Evolutionary conservation across 2,329 filamentous ascomycete species (phyloP).

Genomic region (Pseudogymnoascus sp.): DNA sequence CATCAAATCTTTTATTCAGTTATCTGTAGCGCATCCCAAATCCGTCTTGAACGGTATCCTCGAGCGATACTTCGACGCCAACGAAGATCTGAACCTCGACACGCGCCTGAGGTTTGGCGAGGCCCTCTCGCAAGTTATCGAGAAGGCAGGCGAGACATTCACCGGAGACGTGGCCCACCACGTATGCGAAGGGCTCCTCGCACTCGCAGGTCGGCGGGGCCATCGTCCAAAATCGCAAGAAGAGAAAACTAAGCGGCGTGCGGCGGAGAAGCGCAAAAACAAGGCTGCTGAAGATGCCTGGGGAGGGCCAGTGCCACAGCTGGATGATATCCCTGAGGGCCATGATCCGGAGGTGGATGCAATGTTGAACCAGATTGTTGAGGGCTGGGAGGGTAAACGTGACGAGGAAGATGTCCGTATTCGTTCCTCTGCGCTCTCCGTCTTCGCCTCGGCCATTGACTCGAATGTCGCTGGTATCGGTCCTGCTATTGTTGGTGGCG

Average conservation of each 20-base stretch:
- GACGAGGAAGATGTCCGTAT: slow-evolving; percentile 63
- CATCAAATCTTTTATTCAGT: slow-evolving; percentile 51
- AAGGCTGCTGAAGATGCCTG: slow-evolving; percentile 45
- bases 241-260: slow-evolving; percentile 44
- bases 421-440: slow-evolving; percentile 58
- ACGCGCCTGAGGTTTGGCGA: slow-evolving; percentile 61
- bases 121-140: slow-evolving; percentile 54
- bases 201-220: slow-evolving; percentile 54
- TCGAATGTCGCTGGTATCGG: slow-evolving; percentile 49
- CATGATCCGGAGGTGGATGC: slow-evolving; percentile 30
- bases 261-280: slow-evolving; percentile 38
- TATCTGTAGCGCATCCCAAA: slow-evolving; percentile 53
- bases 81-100: slow-evolving; percentile 51
- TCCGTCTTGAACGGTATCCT: slow-evolving; percentile 54
- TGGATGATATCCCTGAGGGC: slow-evolving; percentile 32
- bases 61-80: slow-evolving; percentile 57
- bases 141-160: slow-evolving; percentile 49
- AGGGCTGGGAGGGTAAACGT: slow-evolving; percentile 57
- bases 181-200: slow-evolving; percentile 51
- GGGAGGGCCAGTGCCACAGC: slow-evolving; percentile 43
- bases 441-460: slow-evolving; percentile 53
- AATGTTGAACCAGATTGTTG: slow-evolving; percentile 49
- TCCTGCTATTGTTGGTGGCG: slow-evolving; percentile 41
- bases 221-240: slow-evolving; percentile 50
- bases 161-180: slow-evolving; percentile 42